These are phyloP conservation scores for Phytophthora cryptogea DNA, from an alignment of 352 stramenopile genomes.

Conservation along the genomic window DNA sequence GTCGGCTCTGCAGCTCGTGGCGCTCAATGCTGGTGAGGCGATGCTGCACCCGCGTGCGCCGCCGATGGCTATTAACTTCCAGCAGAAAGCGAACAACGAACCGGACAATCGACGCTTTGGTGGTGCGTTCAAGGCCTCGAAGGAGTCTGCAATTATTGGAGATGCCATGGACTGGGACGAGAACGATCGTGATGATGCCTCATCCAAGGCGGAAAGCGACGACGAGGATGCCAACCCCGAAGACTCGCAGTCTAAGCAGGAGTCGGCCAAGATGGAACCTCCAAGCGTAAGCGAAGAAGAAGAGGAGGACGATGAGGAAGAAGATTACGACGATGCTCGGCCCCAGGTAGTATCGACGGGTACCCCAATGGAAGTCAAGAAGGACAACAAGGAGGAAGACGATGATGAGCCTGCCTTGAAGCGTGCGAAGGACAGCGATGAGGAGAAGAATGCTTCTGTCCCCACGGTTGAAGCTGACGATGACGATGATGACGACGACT, in stretches of 20 bases:
- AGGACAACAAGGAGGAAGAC: conserved; percentile 21
- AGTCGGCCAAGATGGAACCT: conserved; percentile 10
- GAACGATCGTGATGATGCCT: conserved; percentile 25
- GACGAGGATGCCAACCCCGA: conserved; percentile 13
- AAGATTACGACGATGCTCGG: conserved; percentile 50
- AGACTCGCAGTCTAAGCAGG: conserved; percentile 21
- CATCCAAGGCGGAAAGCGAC: conserved; percentile 10
- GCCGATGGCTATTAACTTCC: conserved; percentile 65
- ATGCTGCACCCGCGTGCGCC: conserved; percentile 75
- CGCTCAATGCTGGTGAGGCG: conserved; percentile 66
- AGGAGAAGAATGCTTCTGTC: conserved; percentile 27
- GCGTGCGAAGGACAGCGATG: conserved; percentile 37
- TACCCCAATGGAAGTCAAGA: conserved; percentile 29
- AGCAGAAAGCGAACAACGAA: conserved; percentile 31
- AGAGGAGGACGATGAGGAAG: conserved; percentile 37
- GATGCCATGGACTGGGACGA: conserved; percentile 45
- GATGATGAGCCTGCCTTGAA: conserved; percentile 28
- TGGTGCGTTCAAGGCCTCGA: background rate
- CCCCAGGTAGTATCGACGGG: conserved; percentile 12
- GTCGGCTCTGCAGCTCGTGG: conserved; percentile 48
- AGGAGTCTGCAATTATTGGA: conserved; percentile 19
- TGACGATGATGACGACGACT: conserved; percentile 68
- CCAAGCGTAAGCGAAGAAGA: conserved; percentile 27
- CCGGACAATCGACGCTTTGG: conserved; percentile 12
- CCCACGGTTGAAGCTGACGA: conserved; percentile 30